phyloP scores from a whole-genome alignment of 176 grass and related monocot genomes.

The Phoenix dactylifera region DNA sequence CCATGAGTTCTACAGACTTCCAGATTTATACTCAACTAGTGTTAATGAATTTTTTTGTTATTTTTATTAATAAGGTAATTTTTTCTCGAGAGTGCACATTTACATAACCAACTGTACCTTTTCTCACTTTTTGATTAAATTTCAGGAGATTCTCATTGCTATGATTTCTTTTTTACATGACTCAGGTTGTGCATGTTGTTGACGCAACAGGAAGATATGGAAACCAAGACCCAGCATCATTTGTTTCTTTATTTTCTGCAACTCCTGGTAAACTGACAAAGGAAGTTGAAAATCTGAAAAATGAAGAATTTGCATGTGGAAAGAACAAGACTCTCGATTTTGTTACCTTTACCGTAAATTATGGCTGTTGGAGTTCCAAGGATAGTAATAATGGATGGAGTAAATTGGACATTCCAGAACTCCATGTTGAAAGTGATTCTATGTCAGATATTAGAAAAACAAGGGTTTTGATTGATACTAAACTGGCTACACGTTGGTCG shows the following conservation, averaged over 20 bases:
- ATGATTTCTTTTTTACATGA: neutral
- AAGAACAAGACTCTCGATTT: slow-evolving; percentile 57
- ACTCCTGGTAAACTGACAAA: slow-evolving; percentile 74
- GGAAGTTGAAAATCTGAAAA: slow-evolving; percentile 49
- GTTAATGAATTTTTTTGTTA: no score
- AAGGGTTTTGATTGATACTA: slow-evolving; percentile 59
- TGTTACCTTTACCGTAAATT: slow-evolving; percentile 79
- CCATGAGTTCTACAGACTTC: no score
- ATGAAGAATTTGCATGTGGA: slow-evolving; percentile 79
- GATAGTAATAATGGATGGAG: slow-evolving; percentile 52
- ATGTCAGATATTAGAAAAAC: slow-evolving; percentile 34
- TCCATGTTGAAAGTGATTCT: slow-evolving; percentile 77
- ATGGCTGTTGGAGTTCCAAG: slow-evolving; percentile 75
- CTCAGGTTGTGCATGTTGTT: slow-evolving; percentile 91
- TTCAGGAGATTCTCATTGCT: no score
- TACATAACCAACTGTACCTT: no score
- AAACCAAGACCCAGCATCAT: slow-evolving; percentile 54
- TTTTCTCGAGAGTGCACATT: no score
- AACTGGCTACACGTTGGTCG: slow-evolving; percentile 61
- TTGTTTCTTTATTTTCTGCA: slow-evolving; percentile 77
- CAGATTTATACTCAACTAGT: no score
- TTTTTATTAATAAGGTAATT: no score
- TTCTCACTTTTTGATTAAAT: no score
- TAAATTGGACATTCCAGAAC: slow-evolving; percentile 50
- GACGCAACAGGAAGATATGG: slow-evolving; percentile 48